Percentiles rank a stretch among this genome's conserved stretches.
These are phyloP conservation scores for Acanthamoeba triangularis DNA, from an alignment of 208 protist genomes.

Conservation along the genomic window DNA sequence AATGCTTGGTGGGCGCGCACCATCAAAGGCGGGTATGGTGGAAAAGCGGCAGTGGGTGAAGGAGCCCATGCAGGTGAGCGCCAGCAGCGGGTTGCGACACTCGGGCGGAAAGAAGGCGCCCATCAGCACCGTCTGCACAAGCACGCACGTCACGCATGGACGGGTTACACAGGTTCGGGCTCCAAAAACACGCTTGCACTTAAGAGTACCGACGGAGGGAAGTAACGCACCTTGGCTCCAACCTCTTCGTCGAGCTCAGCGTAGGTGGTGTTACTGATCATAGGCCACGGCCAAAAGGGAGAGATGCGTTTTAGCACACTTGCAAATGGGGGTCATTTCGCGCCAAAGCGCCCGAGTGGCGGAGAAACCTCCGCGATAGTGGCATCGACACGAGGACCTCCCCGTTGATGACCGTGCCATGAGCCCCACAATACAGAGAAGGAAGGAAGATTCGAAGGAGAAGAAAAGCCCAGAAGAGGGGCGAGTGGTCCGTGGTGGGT, in stretches of 20 bases:
- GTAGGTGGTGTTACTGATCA: not conserved
- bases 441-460: not conserved
- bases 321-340: too few relatives aligned
- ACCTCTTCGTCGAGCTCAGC: not conserved
- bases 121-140: conserved; percentile 18
- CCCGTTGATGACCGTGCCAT: too few relatives aligned
- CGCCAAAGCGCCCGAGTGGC: too few relatives aligned
- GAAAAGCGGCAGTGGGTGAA: conserved; percentile 30
- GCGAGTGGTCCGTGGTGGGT: not conserved
- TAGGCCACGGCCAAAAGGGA: too few relatives aligned
- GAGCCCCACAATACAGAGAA: not conserved
- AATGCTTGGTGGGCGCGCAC: not conserved
- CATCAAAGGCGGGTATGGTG: not conserved
- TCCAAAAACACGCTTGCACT: too few relatives aligned
- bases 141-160: not conserved
- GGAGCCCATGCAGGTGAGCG: conserved; percentile 63
- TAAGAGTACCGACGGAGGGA: too few relatives aligned
- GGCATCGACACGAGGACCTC: too few relatives aligned
- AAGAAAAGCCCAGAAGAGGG: not conserved
- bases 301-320: too few relatives aligned
- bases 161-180: too few relatives aligned
- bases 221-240: not conserved
- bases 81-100: conserved; percentile 31
- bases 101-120: conserved; percentile 47
- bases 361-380: too few relatives aligned